phyloP scores from a whole-genome alignment of 2,329 filamentous ascomycete species.

The Aspergillus luchuensis region DNA sequence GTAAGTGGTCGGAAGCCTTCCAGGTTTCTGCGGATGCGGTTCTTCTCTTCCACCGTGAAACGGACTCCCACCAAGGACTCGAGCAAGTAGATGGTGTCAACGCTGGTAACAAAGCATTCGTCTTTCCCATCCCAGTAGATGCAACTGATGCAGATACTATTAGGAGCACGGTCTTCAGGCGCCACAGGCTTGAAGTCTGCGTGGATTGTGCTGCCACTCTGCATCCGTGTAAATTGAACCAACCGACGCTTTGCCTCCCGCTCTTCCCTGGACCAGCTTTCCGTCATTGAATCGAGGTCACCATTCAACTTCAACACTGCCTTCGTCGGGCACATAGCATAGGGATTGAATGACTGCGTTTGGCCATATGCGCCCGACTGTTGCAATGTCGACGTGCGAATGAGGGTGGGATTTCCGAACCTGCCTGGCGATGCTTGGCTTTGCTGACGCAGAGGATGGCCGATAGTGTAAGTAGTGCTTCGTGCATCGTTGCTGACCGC shows the following conservation, averaged over 20 bases:
- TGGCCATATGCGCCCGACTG: constrained; percentile 53
- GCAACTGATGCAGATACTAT: constrained; percentile 94
- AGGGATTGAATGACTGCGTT: constrained; percentile 68
- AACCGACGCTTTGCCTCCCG: constrained; percentile 76
- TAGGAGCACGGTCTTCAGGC: constrained; percentile 74
- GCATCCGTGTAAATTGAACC: constrained; percentile 82
- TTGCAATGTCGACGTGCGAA: constrained; percentile 68
- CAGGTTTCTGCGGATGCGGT: constrained; percentile 90
- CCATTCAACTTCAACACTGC: constrained; percentile 82
- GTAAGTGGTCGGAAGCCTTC: constrained; percentile 92
- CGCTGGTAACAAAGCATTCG: constrained; percentile 91
- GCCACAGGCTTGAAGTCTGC: constrained; percentile 78
- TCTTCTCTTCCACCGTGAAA: constrained; percentile 98
- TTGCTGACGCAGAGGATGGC: constrained; percentile 38
- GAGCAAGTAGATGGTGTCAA: constrained; percentile 93
- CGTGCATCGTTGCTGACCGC: constrained; percentile 48
- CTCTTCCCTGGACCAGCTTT: constrained; percentile 82
- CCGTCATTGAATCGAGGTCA: constrained; percentile 80
- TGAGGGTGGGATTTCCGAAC: constrained; percentile 59
- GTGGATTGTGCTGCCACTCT: constrained; percentile 78
- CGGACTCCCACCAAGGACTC: constrained; percentile 84
- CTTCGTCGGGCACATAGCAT: constrained; percentile 80
- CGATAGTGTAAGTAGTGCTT: constrained; percentile 46
- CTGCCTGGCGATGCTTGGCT: constrained; percentile 50
- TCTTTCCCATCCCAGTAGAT: constrained; percentile 94